Evolutionary conservation across 768 basidiomycete species (phyloP).

Genomic region (Lactarius evosmus): DNA sequence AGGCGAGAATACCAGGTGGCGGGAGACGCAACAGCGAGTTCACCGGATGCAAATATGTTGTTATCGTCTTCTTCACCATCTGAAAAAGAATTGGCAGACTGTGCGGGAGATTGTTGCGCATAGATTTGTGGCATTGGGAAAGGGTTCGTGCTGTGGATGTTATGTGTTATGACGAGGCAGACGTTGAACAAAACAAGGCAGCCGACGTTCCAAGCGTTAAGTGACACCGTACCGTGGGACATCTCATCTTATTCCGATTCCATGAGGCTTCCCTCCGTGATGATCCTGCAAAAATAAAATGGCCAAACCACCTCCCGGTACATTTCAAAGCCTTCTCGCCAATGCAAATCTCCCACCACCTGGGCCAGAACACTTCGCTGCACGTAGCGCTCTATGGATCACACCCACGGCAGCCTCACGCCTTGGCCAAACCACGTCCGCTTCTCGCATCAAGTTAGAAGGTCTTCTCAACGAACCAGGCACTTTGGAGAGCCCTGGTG

Average conservation of each 20-base stretch:
- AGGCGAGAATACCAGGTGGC: conserved; percentile 47
- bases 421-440: conserved; percentile 28
- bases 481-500: conserved; percentile 46
- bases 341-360: conserved; percentile 50
- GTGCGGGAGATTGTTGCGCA: conserved; percentile 48
- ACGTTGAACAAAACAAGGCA: conserved; percentile 6
- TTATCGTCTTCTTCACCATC: conserved; percentile 66
- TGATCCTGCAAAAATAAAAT: background rate
- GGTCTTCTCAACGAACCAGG: conserved; percentile 46
- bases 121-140: conserved; percentile 37
- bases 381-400: conserved; percentile 61
- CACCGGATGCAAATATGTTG: conserved; percentile 45
- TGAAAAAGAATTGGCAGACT: conserved; percentile 75
- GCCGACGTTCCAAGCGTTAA: background rate
- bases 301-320: conserved; percentile 22
- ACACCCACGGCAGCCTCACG: conserved; percentile 32
- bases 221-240: conserved; percentile 20
- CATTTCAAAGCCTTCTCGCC: conserved; percentile 44
- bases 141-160: conserved; percentile 30
- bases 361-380: conserved; percentile 61
- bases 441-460: conserved; percentile 41
- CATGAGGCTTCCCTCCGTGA: background rate
- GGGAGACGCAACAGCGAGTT: conserved; percentile 44
- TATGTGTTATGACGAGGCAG: background rate
- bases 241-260: conserved; percentile 11